phyloP scores from a whole-genome alignment of 2,329 filamentous ascomycete genomes.

The Colletotrichum navitas region DNA sequence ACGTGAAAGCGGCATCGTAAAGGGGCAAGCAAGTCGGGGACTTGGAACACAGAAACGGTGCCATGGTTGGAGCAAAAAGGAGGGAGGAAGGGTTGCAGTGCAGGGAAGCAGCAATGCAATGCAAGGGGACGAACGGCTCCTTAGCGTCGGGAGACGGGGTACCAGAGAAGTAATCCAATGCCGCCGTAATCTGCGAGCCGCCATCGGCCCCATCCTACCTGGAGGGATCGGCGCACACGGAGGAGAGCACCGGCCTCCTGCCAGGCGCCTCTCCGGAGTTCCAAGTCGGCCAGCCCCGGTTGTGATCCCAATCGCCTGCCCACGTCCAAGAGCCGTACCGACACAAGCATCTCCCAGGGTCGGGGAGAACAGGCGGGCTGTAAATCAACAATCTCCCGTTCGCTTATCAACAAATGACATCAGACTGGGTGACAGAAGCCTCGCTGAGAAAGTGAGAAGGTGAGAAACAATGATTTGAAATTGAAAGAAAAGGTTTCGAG shows the following conservation, averaged over 20 bases:
- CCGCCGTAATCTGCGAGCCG: background rate
- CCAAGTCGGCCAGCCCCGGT: background rate
- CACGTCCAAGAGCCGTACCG: background rate
- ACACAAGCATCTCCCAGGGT: background rate
- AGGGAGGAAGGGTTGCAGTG: constrained; percentile 7
- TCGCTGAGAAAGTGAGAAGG: no score
- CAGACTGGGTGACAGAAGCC: background rate
- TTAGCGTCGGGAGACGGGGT: background rate
- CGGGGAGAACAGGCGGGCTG: background rate
- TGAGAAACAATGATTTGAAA: no score
- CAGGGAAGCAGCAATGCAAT: background rate
- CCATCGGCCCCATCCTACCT: background rate
- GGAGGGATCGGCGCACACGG: background rate
- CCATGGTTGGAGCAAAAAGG: background rate
- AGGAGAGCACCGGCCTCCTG: background rate
- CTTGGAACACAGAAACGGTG: background rate
- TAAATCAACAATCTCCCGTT: background rate
- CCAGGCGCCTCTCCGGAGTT: background rate
- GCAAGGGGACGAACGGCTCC: constrained; percentile 6
- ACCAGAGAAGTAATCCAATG: background rate
- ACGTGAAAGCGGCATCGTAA: background rate
- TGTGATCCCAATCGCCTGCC: background rate
- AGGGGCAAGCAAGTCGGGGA: background rate
- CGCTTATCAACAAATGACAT: constrained; percentile 6
- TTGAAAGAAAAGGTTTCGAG: no score